Evolutionary conservation across 208 protist genomes (phyloP).

Genomic region (Leishmania mexicana): DNA sequence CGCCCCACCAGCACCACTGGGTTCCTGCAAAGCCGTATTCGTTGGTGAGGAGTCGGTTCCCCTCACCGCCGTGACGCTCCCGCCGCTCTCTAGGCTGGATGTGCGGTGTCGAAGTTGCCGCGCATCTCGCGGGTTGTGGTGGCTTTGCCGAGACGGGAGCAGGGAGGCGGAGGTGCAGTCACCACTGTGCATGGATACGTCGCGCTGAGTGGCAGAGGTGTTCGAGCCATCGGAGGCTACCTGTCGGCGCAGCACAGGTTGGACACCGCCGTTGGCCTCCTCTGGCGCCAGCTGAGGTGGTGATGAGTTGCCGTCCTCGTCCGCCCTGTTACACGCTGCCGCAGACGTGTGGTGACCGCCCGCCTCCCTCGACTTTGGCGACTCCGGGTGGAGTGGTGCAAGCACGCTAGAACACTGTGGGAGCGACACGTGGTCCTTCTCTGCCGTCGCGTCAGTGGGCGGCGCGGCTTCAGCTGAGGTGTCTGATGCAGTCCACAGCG

Average conservation of each 20-base stretch:
- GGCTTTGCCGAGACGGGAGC: too few relatives aligned
- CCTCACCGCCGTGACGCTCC: not conserved
- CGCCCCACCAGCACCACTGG: not conserved
- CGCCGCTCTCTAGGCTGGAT: not conserved
- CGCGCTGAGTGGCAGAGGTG: not conserved
- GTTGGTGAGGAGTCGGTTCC: not conserved
- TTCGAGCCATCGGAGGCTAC: not conserved
- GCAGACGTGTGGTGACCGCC: not conserved
- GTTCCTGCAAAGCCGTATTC: not conserved
- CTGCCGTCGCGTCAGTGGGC: not conserved
- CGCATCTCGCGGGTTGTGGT: not conserved
- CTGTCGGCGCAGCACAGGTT: not conserved
- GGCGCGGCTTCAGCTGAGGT: not conserved
- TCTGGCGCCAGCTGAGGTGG: not conserved
- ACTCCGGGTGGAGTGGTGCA: not conserved
- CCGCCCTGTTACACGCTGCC: not conserved
- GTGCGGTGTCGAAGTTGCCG: not conserved
- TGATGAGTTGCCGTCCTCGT: not conserved
- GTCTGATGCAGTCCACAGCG: slow-evolving; percentile 1
- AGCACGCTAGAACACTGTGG: not conserved
- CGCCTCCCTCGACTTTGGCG: not conserved
- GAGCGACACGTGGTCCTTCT: not conserved
- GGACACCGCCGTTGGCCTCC: too few relatives aligned
- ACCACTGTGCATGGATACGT: not conserved
- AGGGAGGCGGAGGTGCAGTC: not conserved